Evolutionary conservation across 2,329 filamentous ascomycete species (phyloP).

Genomic region (Trichoderma cornu-damae): DNA sequence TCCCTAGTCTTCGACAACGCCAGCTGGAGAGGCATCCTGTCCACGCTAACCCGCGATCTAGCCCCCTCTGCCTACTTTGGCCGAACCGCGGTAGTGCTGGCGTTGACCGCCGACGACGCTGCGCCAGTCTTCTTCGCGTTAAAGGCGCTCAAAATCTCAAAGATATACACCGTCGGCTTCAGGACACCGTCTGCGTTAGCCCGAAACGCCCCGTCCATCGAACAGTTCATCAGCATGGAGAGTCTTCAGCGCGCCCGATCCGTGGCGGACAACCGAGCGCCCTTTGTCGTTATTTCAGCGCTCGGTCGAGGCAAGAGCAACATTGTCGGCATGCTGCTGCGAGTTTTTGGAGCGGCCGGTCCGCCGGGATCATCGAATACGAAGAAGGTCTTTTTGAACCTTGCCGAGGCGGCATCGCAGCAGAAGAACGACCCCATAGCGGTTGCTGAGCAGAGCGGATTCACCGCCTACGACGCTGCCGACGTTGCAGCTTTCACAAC

Average conservation of each 20-base stretch:
- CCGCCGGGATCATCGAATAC: slow-evolving; percentile 35
- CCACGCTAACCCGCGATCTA: slow-evolving; percentile 73
- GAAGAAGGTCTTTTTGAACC: slow-evolving; percentile 72
- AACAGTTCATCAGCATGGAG: slow-evolving; percentile 74
- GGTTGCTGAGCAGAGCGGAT: slow-evolving; percentile 69
- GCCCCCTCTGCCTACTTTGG: slow-evolving; percentile 76
- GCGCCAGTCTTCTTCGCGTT: slow-evolving; percentile 75
- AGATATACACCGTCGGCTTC: slow-evolving; percentile 82
- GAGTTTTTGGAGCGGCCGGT: slow-evolving; percentile 56
- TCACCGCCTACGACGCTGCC: slow-evolving; percentile 71
- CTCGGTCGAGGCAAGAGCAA: slow-evolving; percentile 73
- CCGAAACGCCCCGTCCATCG: slow-evolving; percentile 59
- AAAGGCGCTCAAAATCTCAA: slow-evolving; percentile 67
- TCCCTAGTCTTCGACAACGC: slow-evolving; percentile 73
- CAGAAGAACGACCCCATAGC: slow-evolving; percentile 62
- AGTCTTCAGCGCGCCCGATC: slow-evolving; percentile 50
- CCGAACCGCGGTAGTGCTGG: slow-evolving; percentile 69
- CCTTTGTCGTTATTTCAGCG: slow-evolving; percentile 77
- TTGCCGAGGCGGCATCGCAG: slow-evolving; percentile 53
- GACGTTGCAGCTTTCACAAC: slow-evolving; percentile 81
- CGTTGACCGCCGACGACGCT: slow-evolving; percentile 67
- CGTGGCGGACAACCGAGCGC: slow-evolving; percentile 50
- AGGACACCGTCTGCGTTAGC: slow-evolving; percentile 58
- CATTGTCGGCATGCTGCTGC: slow-evolving; percentile 70
- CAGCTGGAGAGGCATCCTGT: slow-evolving; percentile 78